Conservation (phyloP, 139 green algal species). For the Chlamydomonas incerta region DNA sequence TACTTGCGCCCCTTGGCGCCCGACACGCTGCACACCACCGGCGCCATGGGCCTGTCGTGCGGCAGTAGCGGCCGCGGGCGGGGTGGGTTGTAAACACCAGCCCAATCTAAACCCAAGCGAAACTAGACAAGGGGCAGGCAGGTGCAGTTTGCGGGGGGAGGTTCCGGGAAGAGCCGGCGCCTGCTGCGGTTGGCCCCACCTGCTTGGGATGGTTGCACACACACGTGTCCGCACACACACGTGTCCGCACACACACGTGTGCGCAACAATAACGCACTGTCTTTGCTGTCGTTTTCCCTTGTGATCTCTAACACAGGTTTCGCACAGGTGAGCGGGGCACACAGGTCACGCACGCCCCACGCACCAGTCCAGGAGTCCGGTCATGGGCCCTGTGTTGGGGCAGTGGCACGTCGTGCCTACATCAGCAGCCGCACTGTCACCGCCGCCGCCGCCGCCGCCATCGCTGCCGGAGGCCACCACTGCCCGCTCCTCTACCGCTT, state of each 20-base stretch:
- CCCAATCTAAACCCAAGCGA: no score
- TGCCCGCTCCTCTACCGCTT: not conserved
- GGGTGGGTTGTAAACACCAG: not conserved
- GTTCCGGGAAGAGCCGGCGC: no score
- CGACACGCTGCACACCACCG: slow-evolving; percentile 45
- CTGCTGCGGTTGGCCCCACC: no score
- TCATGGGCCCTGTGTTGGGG: slow-evolving; percentile 80
- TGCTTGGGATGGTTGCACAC: no score
- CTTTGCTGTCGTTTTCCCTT: not conserved
- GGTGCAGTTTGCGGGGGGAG: no score
- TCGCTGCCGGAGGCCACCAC: not conserved
- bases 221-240: no score
- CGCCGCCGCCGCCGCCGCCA: not conserved
- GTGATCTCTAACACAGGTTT: not conserved
- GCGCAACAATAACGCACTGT: no score
- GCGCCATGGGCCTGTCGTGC: slow-evolving; percentile 45
- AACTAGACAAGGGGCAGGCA: no score
- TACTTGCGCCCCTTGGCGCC: slow-evolving; percentile 58
- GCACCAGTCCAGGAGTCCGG: slow-evolving; percentile 63
- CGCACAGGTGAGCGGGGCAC: no score
- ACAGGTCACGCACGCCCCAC: not conserved
- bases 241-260: no score
- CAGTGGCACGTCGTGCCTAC: slow-evolving; percentile 56
- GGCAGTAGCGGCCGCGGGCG: not conserved
- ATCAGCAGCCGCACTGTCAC: no score